phyloP scores from a whole-genome alignment of 2,329 filamentous ascomycete species.

The Phaeosphaeria sp. region DNA sequence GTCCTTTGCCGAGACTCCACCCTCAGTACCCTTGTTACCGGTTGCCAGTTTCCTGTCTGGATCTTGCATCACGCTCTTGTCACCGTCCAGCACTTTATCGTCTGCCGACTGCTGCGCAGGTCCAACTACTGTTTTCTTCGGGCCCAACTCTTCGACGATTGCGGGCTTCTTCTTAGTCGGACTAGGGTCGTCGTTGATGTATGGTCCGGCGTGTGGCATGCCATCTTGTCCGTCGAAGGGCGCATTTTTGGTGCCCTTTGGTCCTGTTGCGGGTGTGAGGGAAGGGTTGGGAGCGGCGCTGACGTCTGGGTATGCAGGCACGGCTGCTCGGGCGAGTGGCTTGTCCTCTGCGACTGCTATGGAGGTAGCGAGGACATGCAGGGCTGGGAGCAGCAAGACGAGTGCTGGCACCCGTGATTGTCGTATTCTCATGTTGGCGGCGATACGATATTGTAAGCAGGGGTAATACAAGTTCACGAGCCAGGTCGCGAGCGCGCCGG shows the following conservation, averaged over 20 bases:
- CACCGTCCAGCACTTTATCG: conserved; percentile 55
- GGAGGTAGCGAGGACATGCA: conserved; percentile 62
- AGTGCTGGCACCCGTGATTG: conserved; percentile 56
- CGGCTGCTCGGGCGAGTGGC: conserved; percentile 38
- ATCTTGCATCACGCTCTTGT: conserved; percentile 92
- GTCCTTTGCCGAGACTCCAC: conserved; percentile 86
- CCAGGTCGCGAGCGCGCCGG: not conserved
- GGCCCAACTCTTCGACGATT: conserved; percentile 47
- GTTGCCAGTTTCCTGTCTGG: conserved; percentile 76
- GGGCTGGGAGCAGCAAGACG: conserved; percentile 64
- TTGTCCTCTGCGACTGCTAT: conserved; percentile 45
- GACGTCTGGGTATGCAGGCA: conserved; percentile 28
- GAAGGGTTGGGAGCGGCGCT: conserved; percentile 29
- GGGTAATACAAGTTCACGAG: conserved; percentile 6
- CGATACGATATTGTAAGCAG: conserved; percentile 15
- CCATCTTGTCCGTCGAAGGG: conserved; percentile 93
- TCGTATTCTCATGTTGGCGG: conserved; percentile 64
- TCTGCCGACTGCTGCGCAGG: conserved; percentile 31
- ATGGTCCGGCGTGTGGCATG: conserved; percentile 88
- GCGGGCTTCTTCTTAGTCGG: conserved; percentile 39
- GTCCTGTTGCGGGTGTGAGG: conserved; percentile 27
- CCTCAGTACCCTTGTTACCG: conserved; percentile 86
- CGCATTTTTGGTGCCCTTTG: conserved; percentile 73
- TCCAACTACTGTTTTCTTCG: conserved; percentile 36
- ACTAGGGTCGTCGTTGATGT: conserved; percentile 61